Evolutionary conservation across 2,329 filamentous ascomycete genomes (phyloP), one percentile per base, ranked within the genome.

Genomic region (Fusarium sororula): DNA sequence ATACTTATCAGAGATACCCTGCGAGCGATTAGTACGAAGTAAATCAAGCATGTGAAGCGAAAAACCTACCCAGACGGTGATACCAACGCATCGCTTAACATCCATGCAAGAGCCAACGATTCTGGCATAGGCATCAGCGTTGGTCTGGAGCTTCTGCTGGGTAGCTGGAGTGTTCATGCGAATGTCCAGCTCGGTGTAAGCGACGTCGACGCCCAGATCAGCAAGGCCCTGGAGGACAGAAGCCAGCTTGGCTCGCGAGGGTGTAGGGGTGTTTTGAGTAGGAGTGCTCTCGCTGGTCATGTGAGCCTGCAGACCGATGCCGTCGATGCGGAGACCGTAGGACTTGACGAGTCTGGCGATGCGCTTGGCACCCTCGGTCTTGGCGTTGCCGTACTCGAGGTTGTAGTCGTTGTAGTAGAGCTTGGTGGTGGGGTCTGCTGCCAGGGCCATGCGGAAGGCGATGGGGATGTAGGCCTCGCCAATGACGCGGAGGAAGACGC

Each of bases 271-370:
- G 30, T 17, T 47, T 12, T 68, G 65, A 2, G 65, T 68, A 5
- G 65, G 65, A 18, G 65, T 68, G 65, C 65, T 68, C 63, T 68
- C 65, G 63, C 65, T 68, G 13, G 63, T 67, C 65, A 68, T 68
- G 39, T 68, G 65, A 47, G 39, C 65, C 32, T 68, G 65, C 8
- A 68, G 63, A 24, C 65, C 65, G 6, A 68, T 39, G 11, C 65
- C 65, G 17, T 68, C 65, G 26, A 68, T 68, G n/a, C 63, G 65
- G 6, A 68, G 65, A 7, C 65, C 63, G 9, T 68, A 68, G 8
- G 65, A 68, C 35, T 68, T 35, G 22, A 68, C 28, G 6, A 68
- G 65, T 17, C 66, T 68, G 39, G 53, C 30, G 15, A 68, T 68
- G 17, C 65, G 65, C 26, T 67, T 68, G 3, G 65, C 63, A 8